These are phyloP conservation scores for Fusarium brachygibbosum DNA, from an alignment of 2,329 filamentous ascomycete genomes.

Conservation along the genomic window DNA sequence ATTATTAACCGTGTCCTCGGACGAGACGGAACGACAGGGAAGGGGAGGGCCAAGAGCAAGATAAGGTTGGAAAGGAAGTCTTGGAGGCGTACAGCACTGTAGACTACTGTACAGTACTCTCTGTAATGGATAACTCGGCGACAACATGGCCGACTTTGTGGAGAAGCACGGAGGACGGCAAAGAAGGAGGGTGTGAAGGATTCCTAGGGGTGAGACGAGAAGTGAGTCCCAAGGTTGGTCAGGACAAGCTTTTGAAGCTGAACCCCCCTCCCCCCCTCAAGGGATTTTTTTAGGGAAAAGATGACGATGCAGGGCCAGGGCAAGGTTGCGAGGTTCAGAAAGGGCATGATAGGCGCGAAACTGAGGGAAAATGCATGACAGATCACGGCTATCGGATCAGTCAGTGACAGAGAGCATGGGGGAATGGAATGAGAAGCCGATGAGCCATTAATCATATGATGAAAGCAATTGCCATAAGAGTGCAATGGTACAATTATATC, in stretches of 20 bases:
- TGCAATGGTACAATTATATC: background rate
- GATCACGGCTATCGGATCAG: constrained; percentile 42
- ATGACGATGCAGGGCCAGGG: constrained; percentile 46
- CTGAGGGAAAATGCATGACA: constrained; percentile 34
- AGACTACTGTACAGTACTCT: background rate
- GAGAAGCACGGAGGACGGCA: constrained; percentile 50
- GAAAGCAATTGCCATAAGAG: background rate
- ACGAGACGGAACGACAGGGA: constrained; percentile 39
- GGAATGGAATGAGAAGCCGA: constrained; percentile 32
- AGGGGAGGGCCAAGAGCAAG: constrained; percentile 44
- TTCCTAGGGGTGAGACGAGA: constrained; percentile 29
- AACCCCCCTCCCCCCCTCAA: constrained; percentile 37
- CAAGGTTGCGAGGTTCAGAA: too few relatives aligned
- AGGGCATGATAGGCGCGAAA: constrained; percentile 32
- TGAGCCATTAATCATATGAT: constrained; percentile 16
- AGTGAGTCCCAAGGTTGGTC: constrained; percentile 41
- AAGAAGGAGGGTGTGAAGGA: constrained; percentile 44
- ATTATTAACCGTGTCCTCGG: constrained; percentile 44
- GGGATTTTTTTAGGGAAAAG: constrained; percentile 35
- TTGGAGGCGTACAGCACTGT: constrained; percentile 31
- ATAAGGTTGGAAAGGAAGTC: constrained; percentile 50
- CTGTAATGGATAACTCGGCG: constrained; percentile 53
- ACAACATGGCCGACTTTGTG: constrained; percentile 52
- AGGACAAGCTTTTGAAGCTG: constrained; percentile 53
- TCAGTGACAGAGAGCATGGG: constrained; percentile 12